These are phyloP conservation scores for Paramyrothecium roridum DNA, from an alignment of 2,329 filamentous ascomycete species.

Conservation along the genomic window DNA sequence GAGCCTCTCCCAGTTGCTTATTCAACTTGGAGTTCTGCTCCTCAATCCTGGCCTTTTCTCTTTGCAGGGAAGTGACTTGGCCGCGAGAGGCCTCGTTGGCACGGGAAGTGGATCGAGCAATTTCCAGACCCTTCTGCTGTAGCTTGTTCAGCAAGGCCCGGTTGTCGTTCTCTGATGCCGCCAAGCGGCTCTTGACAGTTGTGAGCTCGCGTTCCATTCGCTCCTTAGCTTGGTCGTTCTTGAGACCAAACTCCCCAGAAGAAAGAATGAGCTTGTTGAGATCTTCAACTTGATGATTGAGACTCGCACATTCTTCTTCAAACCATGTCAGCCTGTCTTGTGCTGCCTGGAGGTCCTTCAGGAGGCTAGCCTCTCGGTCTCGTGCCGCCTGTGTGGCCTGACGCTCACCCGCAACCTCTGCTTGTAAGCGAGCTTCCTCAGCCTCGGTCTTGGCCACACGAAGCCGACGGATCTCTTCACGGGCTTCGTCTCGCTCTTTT, in stretches of 20 bases:
- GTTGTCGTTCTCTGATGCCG: slow-evolving; percentile 95
- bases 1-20: slow-evolving; percentile 81
- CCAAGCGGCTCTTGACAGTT: slow-evolving; percentile 83
- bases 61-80: slow-evolving; percentile 72
- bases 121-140: slow-evolving; percentile 95
- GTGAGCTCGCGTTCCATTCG: slow-evolving; percentile 86
- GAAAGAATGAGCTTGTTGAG: slow-evolving; percentile 85
- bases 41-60: slow-evolving; percentile 79
- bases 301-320: slow-evolving; percentile 72
- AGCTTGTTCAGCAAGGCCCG: slow-evolving; percentile 93
- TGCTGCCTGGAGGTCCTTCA: slow-evolving; percentile 77
- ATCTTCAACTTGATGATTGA: slow-evolving; percentile 78
- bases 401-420: slow-evolving; percentile 76
- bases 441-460: slow-evolving; percentile 80
- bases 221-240: slow-evolving; percentile 92
- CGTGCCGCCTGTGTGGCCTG: slow-evolving; percentile 73
- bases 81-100: slow-evolving; percentile 80
- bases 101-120: slow-evolving; percentile 83
- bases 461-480: slow-evolving; percentile 77
- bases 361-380: slow-evolving; percentile 75
- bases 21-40: slow-evolving; percentile 78
- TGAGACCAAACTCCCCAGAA: slow-evolving; percentile 83
- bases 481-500: slow-evolving; percentile 83
- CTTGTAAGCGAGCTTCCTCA: slow-evolving; percentile 81
- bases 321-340: slow-evolving; percentile 73